Evolutionary conservation across 805 yeast genomes (phyloP), one percentile per base, ranked within the genome.

Genomic region (Schizosaccharomyces octosporus): DNA sequence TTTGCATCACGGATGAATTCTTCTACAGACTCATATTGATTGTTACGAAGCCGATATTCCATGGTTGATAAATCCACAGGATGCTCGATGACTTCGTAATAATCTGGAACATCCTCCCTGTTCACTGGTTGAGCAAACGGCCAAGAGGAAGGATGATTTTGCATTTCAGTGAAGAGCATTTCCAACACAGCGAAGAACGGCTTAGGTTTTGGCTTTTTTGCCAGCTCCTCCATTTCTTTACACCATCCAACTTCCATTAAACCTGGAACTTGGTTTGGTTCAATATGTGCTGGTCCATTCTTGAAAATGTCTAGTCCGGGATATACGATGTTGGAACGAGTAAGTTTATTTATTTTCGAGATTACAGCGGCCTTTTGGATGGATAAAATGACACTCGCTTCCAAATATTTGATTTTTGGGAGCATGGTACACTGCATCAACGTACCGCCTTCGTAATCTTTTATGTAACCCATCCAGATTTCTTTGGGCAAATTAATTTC

Each of bases 391-490:
- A 88, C 90, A 1, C 84, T 84, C 65, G 87, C 83, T 70, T 93
- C 98, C 61, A 93, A 74, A 71, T 93, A 93, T 65, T 97, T 79
- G 62, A 87, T 82, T 60, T 81, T 76, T 0, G 97, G 97, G 61
- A 93, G 75, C 94, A 90, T 89, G 0, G 90, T 74, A 70, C 98
- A 93, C 73, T 93, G 97, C 97, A 93, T 90, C 64, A 93, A 74
- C 0, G 98, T 93, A 67, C 97, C 98, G 31, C 99, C 99, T 73
- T 93, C 99, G 72, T 93, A 93, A 74, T 93, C 98, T 72, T 93
- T 93, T 69, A 93, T 93, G 72, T 93, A 93, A 2, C 99, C 99
- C 93, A 87, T 87, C 99, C 99, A 93, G 42, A 83, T 78, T 60
- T 81, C 79, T 65, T 83, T 84, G 45, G 90, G 93, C 62, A 93